phyloP scores from a whole-genome alignment of 2,329 filamentous ascomycete genomes.

The Colletotrichum camelliae region DNA sequence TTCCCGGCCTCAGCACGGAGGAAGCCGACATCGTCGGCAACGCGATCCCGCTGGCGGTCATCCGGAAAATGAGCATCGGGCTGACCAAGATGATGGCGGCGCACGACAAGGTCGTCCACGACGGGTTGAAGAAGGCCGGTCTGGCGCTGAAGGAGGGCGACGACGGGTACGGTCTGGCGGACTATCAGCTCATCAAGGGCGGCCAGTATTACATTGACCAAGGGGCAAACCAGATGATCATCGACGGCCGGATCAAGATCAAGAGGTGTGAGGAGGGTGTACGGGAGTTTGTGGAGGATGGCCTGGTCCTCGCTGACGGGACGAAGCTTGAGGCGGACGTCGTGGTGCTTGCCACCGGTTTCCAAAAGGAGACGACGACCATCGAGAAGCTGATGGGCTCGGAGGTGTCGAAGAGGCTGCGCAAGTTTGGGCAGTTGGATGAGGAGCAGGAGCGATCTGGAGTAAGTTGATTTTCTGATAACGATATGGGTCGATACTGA shows the following conservation, averaged over 20 bases:
- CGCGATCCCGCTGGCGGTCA: slow-evolving; percentile 50
- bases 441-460: slow-evolving; percentile 33
- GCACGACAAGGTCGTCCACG: slow-evolving; percentile 46
- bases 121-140: slow-evolving; percentile 50
- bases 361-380: slow-evolving; percentile 40
- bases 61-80: slow-evolving; percentile 47
- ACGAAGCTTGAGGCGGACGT: slow-evolving; percentile 42
- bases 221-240: slow-evolving; percentile 42
- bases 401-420: slow-evolving; percentile 34
- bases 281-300: slow-evolving; percentile 31
- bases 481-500: background rate
- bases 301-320: slow-evolving; percentile 35
- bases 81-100: slow-evolving; percentile 44
- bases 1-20: slow-evolving; percentile 47
- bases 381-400: slow-evolving; percentile 40
- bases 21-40: slow-evolving; percentile 54
- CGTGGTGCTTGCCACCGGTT: slow-evolving; percentile 49
- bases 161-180: slow-evolving; percentile 39
- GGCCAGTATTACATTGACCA: slow-evolving; percentile 50
- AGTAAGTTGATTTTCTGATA: slow-evolving; percentile 21
- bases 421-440: slow-evolving; percentile 42
- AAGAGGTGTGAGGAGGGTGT: slow-evolving; percentile 34
- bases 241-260: slow-evolving; percentile 45
- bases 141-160: slow-evolving; percentile 42
- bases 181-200: slow-evolving; percentile 41